A percentile compares a stretch with the other conserved stretches of the same genome.
Evolutionary conservation across 1,284 basidiomycete species (phyloP).

Genomic region (Golubevia sp.): DNA sequence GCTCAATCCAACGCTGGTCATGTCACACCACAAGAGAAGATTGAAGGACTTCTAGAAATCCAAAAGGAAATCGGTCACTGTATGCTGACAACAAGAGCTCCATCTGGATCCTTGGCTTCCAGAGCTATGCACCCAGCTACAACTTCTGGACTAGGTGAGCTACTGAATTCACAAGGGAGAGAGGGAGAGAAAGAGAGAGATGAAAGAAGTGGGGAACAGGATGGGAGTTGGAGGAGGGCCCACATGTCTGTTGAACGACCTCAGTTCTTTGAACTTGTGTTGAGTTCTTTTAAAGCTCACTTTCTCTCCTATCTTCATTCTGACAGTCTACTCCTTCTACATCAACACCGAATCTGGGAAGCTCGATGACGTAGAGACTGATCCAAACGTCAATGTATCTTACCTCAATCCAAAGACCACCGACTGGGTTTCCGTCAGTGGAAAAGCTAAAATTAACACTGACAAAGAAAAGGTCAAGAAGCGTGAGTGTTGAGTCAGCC

Average conservation of each 20-base stretch:
- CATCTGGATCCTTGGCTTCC: conserved; percentile 77
- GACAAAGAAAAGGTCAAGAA: conserved; percentile 45
- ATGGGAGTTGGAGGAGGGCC: too few species aligned
- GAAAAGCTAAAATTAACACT: conserved; percentile 66
- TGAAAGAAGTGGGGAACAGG: too few species aligned
- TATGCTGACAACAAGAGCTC: conserved; percentile 79
- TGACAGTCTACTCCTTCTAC: conserved; percentile 29
- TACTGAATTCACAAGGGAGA: too few species aligned
- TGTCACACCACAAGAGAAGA: conserved; percentile 1
- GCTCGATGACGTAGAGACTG: conserved; percentile 45
- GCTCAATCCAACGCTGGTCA: neutral
- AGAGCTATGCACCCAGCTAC: conserved; percentile 77
- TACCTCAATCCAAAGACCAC: conserved; percentile 76
- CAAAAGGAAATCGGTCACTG: conserved; percentile 59
- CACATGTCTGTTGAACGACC: too few species aligned
- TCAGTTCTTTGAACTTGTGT: too few species aligned
- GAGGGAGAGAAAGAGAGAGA: too few species aligned
- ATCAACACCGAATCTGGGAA: conserved; percentile 14
- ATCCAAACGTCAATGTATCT: conserved; percentile 77
- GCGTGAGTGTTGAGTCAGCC: conserved; percentile 65
- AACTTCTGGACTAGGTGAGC: conserved; percentile 65
- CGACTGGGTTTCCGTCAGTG: conserved; percentile 82
- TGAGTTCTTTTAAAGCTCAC: neutral
- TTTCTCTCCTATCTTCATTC: neutral
- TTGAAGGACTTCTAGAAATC: conserved; percentile 22